These are phyloP conservation scores for Diaporthe australafricana DNA, from an alignment of 2,329 filamentous ascomycete genomes.

Conservation along the genomic window DNA sequence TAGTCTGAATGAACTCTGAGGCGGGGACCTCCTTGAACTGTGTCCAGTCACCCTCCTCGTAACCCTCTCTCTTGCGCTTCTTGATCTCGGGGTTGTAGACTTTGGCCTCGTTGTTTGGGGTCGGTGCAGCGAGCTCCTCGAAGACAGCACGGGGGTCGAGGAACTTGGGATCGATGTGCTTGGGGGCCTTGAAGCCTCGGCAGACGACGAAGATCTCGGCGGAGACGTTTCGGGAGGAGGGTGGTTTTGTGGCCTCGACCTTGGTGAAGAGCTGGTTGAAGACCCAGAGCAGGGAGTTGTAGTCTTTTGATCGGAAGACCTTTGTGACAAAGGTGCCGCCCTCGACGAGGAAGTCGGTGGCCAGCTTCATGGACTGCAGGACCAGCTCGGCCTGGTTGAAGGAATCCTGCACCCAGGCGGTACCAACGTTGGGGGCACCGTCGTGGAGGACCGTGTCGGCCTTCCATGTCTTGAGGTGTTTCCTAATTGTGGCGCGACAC, in stretches of 20 bases:
- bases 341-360: conserved; percentile 90
- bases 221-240: conserved; percentile 93
- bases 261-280: conserved; percentile 96
- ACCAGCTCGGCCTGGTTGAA: conserved; percentile 97
- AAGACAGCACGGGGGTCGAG: conserved; percentile 92
- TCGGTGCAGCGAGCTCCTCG: conserved; percentile 86
- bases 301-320: conserved; percentile 96
- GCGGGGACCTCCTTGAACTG: conserved; percentile 91
- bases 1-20: conserved; percentile 93
- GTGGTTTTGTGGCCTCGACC: conserved; percentile 97
- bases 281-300: conserved; percentile 95
- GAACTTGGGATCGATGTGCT: conserved; percentile 91
- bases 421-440: conserved; percentile 97
- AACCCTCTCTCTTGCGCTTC: conserved; percentile 97
- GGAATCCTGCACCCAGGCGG: conserved; percentile 97
- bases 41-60: conserved; percentile 94
- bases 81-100: conserved; percentile 98
- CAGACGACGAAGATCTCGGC: conserved; percentile 99
- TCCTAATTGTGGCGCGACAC: conserved; percentile 88
- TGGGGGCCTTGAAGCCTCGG: conserved; percentile 93
- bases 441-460: conserved; percentile 96
- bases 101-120: conserved; percentile 95
- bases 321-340: conserved; percentile 97
- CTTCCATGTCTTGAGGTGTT: conserved; percentile 95
- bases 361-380: conserved; percentile 90